Conservation (phyloP, 306 rosid genomes). For the Pyrus betulifolia region DNA sequence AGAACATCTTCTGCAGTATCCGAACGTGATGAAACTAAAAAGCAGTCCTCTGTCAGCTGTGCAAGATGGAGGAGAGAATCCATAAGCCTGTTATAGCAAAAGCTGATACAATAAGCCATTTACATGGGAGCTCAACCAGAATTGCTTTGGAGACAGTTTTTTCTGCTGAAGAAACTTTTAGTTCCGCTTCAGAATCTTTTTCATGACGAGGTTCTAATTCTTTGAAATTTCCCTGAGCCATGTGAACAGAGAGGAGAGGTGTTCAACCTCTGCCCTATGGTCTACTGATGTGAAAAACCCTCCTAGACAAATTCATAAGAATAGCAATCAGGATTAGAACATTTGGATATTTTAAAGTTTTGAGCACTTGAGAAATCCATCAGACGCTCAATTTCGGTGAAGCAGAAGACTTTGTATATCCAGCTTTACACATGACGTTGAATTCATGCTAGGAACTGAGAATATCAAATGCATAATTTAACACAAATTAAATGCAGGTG, state of each 20-base stretch:
- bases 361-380: not conserved
- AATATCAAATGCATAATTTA: not conserved
- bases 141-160: slow-evolving; percentile 34
- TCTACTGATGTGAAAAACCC: no score
- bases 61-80: slow-evolving; percentile 48
- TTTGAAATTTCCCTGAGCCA: slow-evolving; percentile 61
- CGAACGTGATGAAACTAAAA: slow-evolving; percentile 28
- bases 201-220: slow-evolving; percentile 12
- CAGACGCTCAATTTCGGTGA: not conserved
- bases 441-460: not conserved
- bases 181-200: slow-evolving; percentile 1
- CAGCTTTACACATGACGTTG: no score
- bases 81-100: slow-evolving; percentile 52
- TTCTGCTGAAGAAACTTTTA: slow-evolving; percentile 11
- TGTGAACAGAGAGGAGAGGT: slow-evolving; percentile 58
- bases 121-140: slow-evolving; percentile 44
- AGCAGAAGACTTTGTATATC: no score
- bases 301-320: no score
- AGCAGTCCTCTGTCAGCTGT: slow-evolving; percentile 37
- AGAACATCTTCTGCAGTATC: slow-evolving; percentile 22
- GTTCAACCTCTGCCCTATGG: slow-evolving; percentile 22
- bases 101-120: slow-evolving; percentile 52
- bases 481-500: not conserved
- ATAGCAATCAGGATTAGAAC: not conserved
- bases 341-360: not conserved